Evolutionary conservation across 192 early-diverging fungal species (phyloP).

Genomic region (Cetraspora pellucida): DNA sequence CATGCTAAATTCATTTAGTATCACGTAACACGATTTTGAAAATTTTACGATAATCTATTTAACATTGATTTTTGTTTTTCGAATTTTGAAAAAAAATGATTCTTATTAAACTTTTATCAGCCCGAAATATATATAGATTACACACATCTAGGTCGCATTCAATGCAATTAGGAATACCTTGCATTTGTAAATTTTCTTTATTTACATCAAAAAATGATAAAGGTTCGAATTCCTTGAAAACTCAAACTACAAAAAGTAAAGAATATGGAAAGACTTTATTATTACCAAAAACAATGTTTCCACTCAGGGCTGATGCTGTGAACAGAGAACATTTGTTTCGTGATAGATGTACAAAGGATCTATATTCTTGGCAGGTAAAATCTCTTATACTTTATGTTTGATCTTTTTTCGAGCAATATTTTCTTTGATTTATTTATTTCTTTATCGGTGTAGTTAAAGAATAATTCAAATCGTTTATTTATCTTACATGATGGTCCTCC

Average conservation of each 20-base stretch:
- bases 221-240: no score
- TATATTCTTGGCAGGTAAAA: slow-evolving; percentile 75
- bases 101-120: no score
- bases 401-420: background rate
- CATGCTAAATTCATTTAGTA: no score
- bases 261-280: slow-evolving; percentile 59
- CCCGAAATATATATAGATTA: no score
- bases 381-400: background rate
- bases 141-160: no score
- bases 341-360: slow-evolving; percentile 61
- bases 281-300: slow-evolving; percentile 73
- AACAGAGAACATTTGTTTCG: slow-evolving; percentile 61
- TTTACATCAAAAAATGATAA: no score
- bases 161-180: no score
- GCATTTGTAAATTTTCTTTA: no score
- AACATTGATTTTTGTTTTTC: no score
- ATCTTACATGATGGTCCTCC: slow-evolving; percentile 82
- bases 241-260: background rate
- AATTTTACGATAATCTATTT: no score
- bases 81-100: no score
- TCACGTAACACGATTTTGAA: no score
- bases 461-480: slow-evolving; percentile 70
- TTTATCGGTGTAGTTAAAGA: slow-evolving; percentile 43
- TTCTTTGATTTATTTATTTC: background rate
- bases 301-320: slow-evolving; percentile 64